Percentiles rank a stretch among this genome's conserved stretches.
Conservation (phyloP, 2,329 filamentous ascomycete genomes). For the Neopestalotiopsis sp. region DNA sequence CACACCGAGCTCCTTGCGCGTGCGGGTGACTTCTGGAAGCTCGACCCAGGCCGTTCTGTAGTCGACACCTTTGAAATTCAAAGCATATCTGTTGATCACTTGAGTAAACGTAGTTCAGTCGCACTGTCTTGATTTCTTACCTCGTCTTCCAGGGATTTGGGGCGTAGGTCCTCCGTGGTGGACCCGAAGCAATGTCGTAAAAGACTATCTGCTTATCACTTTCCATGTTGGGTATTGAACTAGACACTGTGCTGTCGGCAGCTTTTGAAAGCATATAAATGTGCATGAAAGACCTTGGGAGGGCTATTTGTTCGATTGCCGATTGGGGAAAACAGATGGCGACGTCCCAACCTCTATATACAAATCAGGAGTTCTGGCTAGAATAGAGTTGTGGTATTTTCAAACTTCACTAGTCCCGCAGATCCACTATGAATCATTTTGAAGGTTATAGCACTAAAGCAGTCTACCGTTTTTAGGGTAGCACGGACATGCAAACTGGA, state of each 20-base stretch:
- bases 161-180: constrained; percentile 34
- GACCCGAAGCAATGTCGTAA: constrained; percentile 47
- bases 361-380: neutral
- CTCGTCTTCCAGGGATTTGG: constrained; percentile 39
- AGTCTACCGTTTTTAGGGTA: too few species aligned
- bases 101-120: neutral
- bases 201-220: constrained; percentile 35
- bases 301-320: neutral
- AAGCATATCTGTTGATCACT: constrained; percentile 33
- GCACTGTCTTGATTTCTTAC: constrained; percentile 19
- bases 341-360: neutral
- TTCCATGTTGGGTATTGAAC: neutral
- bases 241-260: neutral
- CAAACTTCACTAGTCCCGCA: neutral
- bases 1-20: constrained; percentile 51
- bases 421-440: neutral
- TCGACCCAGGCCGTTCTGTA: constrained; percentile 52
- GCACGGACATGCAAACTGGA: too few species aligned
- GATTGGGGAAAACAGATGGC: neutral
- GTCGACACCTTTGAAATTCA: constrained; percentile 46
- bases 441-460: neutral
- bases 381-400: neutral
- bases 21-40: constrained; percentile 54
- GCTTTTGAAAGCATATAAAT: neutral
- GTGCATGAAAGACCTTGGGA: neutral